phyloP scores from a whole-genome alignment of 768 basidiomycete species.

The Clathrus columnatus region DNA sequence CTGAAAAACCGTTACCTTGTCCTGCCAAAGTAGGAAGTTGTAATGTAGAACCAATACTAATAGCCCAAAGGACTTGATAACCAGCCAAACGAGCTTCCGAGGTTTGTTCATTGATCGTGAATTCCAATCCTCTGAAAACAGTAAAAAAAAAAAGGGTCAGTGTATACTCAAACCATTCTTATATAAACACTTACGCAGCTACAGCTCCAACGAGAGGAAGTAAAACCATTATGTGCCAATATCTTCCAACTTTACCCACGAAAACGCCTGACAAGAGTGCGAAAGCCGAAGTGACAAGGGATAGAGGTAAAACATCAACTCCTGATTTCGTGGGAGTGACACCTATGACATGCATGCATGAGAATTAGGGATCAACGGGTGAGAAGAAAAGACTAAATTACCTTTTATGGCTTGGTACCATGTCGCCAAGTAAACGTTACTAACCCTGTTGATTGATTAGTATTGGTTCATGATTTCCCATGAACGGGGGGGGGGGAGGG shows the following conservation, averaged over 20 bases:
- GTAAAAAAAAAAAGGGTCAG: not conserved
- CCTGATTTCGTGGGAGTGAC: conserved; percentile 7
- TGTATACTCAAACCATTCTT: not conserved
- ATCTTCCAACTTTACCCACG: conserved; percentile 7
- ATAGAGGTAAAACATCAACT: conserved; percentile 5
- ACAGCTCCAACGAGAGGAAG: not conserved
- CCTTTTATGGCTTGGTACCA: conserved; percentile 12
- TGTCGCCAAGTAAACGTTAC: conserved; percentile 7
- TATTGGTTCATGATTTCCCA: not conserved
- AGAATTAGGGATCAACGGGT: not conserved
- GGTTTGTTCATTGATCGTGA: conserved; percentile 4
- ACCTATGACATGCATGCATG: not conserved
- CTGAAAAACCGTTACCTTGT: not conserved
- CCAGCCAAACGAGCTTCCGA: not conserved
- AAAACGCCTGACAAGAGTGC: not conserved
- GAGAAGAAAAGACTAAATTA: not conserved
- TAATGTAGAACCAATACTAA: conserved; percentile 4
- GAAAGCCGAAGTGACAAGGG: not conserved
- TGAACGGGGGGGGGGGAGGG: not conserved
- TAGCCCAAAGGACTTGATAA: conserved; percentile 9
- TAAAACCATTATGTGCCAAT: conserved; percentile 4
- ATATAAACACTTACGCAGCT: not conserved
- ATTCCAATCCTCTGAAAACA: conserved; percentile 5
- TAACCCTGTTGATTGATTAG: not conserved
- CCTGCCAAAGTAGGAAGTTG: conserved; percentile 5